Evolutionary conservation across 163 green algal genomes (phyloP), one percentile per base, ranked within the genome.

Genomic region (Chlorella variabilis): DNA sequence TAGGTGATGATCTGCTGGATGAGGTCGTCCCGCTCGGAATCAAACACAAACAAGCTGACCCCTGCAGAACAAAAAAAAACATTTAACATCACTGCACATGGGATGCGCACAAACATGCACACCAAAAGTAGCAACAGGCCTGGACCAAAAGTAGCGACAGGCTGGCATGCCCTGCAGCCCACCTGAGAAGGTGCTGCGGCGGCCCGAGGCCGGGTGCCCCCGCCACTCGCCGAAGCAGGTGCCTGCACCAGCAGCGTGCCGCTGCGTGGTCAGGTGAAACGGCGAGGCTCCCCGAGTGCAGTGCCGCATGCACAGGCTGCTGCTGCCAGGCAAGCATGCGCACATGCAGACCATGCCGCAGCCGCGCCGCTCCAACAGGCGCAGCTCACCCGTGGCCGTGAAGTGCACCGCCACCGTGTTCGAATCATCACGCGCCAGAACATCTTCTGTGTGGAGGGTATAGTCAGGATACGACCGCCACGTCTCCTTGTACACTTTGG

Each of bases 321-420:
- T 54, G 11, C 45, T 23, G 15, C 45, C 45, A 11, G 45, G 45
- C 45, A 11, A 23, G 45, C 11, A 11, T 15, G 11, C 15, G 45
- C 45, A 54, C 45, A 54, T 54, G 15, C 9, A 9, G 23, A 29
- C 54, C 15, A 29, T 11, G 5, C 15, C 9, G 23, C 54, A 63
- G 54, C 54, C 45, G 11, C 15, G 39, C 66, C 27, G 39, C 17
- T n/a, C n/a, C n/a, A n/a, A n/a, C 63, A 51, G 42, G 38, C 65
- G 9, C 3, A 29, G 4, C 66, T 18, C 45, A 77, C 69, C 69
- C 2, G 48, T 63, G 9, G 51, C 51, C 1, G 71, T 78, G 51
- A 78, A 78, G 51, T 78, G 71, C 51, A 78, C 48, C 25, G 71
- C 71, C 25, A 68, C 71, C 20, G 51, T 78, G 71, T 68, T 49